A percentile compares a stretch with the other conserved stretches of the same genome.
These are phyloP conservation scores for Nephelium lappaceum DNA, from an alignment of 345 rosid genomes.

Conservation along the genomic window DNA sequence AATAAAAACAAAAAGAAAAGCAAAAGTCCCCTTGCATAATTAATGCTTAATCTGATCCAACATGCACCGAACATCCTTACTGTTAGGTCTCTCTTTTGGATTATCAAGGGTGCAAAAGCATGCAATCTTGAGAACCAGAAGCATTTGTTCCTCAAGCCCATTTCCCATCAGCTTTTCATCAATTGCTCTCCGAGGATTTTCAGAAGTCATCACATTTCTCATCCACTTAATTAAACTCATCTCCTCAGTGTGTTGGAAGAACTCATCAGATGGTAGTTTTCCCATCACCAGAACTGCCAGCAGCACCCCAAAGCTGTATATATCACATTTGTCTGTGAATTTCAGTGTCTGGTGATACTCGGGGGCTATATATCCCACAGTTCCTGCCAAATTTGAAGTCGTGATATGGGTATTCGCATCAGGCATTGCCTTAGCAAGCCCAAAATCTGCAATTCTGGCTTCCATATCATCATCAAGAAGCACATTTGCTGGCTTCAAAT, in stretches of 20 bases:
- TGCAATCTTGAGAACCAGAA: constrained; percentile 78
- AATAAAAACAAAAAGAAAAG: neutral
- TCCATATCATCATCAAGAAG: constrained; percentile 93
- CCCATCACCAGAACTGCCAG: constrained; percentile 79
- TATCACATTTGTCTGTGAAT: constrained; percentile 88
- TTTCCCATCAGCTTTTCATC: constrained; percentile 59
- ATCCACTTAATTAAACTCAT: constrained; percentile 78
- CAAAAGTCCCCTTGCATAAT: neutral
- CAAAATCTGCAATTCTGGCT: constrained; percentile 89
- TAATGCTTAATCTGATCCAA: constrained; percentile 57
- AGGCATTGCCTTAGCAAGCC: constrained; percentile 79
- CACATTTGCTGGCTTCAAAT: constrained; percentile 86
- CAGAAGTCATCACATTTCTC: constrained; percentile 67
- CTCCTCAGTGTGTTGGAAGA: constrained; percentile 73
- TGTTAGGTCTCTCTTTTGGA: constrained; percentile 85
- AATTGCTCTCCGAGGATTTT: constrained; percentile 64
- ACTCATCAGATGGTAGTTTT: constrained; percentile 84
- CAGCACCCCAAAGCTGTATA: constrained; percentile 81
- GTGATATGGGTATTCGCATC: constrained; percentile 72
- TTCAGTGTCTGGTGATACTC: constrained; percentile 85
- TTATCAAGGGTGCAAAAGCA: constrained; percentile 80
- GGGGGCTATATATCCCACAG: constrained; percentile 89
- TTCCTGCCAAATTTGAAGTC: constrained; percentile 70
- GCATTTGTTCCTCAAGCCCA: constrained; percentile 77
- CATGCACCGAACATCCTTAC: constrained; percentile 80